phyloP scores from a whole-genome alignment of 768 basidiomycete species.

The Guyanaporus albipodus region DNA sequence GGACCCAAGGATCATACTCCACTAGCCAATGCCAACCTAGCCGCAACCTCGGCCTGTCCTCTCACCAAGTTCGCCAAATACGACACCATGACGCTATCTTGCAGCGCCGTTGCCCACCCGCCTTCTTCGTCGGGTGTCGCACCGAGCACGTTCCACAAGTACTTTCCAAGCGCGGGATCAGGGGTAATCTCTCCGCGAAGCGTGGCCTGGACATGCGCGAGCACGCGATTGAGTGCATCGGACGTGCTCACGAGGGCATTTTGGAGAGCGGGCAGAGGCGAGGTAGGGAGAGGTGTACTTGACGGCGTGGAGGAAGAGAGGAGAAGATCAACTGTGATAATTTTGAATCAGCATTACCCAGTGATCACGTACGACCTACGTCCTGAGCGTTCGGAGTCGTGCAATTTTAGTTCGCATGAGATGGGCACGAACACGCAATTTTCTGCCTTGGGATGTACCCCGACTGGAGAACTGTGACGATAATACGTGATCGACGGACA shows the following conservation, averaged over 20 bases:
- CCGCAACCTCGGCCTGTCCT: conserved; percentile 89
- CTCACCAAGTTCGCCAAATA: conserved; percentile 93
- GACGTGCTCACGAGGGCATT: conserved; percentile 62
- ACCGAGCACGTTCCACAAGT: conserved; percentile 82
- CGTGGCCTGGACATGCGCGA: conserved; percentile 79
- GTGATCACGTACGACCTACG: conserved; percentile 46
- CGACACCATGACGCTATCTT: conserved; percentile 93
- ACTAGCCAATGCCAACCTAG: conserved; percentile 75
- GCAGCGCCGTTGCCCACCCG: conserved; percentile 72
- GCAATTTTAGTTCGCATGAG: conserved; percentile 80
- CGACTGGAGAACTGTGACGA: conserved; percentile 81
- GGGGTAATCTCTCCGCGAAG: conserved; percentile 73
- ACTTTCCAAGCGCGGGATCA: conserved; percentile 83
- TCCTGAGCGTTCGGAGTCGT: conserved; percentile 80
- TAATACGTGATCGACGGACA: conserved; percentile 4
- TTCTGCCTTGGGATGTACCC: conserved; percentile 85
- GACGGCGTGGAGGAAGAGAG: conserved; percentile 47
- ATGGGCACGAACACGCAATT: conserved; percentile 94
- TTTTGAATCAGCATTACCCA: conserved; percentile 5
- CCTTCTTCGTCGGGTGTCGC: conserved; percentile 71
- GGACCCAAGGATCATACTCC: conserved; percentile 14
- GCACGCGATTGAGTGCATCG: conserved; percentile 78
- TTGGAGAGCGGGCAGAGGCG: conserved; percentile 53
- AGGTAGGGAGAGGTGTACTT: conserved; percentile 35
- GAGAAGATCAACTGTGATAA: conserved; percentile 69